Percentiles rank a stretch among this genome's conserved stretches.
Evolutionary conservation across 495 filamentous ascomycete species (phyloP).

Genomic region (Aspergillus leporis): DNA sequence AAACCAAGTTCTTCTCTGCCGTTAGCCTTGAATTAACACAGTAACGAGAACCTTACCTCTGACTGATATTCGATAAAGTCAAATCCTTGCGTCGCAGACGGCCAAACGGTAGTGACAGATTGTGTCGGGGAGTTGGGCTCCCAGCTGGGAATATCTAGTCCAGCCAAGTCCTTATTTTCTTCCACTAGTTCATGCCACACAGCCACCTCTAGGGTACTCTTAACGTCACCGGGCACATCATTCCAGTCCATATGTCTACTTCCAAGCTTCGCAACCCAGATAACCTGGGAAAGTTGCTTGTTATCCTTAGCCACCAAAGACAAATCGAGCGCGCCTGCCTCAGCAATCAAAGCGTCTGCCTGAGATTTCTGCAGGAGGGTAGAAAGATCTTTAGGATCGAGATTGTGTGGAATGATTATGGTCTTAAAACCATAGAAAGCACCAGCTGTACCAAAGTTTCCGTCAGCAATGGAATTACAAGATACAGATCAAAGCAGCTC

Average conservation of each 20-base stretch:
- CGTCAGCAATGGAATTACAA: constrained; percentile 16
- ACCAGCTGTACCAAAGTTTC: constrained; percentile 47
- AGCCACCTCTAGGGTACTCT: constrained; percentile 69
- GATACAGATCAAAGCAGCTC: constrained; percentile 8
- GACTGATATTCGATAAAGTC: constrained; percentile 77
- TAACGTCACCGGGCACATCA: constrained; percentile 73
- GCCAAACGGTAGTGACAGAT: constrained; percentile 60
- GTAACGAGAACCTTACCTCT: constrained; percentile 40
- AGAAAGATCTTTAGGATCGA: constrained; percentile 62
- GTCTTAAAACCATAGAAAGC: constrained; percentile 80
- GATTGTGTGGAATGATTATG: constrained; percentile 82
- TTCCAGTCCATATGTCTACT: constrained; percentile 92
- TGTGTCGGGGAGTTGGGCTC: constrained; percentile 54
- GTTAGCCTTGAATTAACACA: constrained; percentile 17
- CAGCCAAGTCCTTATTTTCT: constrained; percentile 50
- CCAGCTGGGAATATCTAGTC: constrained; percentile 50
- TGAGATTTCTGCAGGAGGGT: constrained; percentile 66
- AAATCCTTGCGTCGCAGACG: constrained; percentile 49
- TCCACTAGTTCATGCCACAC: constrained; percentile 87
- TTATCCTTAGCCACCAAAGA: constrained; percentile 67
- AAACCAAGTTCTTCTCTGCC: constrained; percentile 63
- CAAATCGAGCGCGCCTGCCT: constrained; percentile 85
- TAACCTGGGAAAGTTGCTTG: constrained; percentile 69
- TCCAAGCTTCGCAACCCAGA: constrained; percentile 92
- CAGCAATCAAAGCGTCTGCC: constrained; percentile 80